Base-by-base conservation (phyloP, 2,329 filamentous ascomycete species). In the Byssochlamys sp. region DNA sequence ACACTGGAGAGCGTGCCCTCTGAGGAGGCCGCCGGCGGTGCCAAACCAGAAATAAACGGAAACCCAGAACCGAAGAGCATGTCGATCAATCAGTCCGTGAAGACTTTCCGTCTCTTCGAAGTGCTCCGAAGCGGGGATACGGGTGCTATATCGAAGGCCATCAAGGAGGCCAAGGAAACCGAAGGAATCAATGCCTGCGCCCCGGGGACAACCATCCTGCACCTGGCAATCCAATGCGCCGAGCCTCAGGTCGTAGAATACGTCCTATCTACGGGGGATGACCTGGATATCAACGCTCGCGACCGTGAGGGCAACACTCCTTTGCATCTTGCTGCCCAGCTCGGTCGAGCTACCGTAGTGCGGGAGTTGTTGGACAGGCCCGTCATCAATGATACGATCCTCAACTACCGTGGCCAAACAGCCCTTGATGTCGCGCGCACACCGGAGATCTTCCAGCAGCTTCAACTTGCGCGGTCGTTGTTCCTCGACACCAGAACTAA, bases 301-400 rank as follows among this genome's bases (percentile, higher is more conserved):
- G 94, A 99, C 74, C 88, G 88, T 64, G 92, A 97, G 66, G 94
- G 94, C 60, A 99, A 97, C 71, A 96, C 91, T 0, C 87, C 94
- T 25, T 81, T 99, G 55, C 92, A 97, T 71, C 75, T 97, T 39
- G 94, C 94, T 7, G 88, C 92, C 29, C 80, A 83, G 57, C 86
- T 97, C 55, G 92, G 92, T 11, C 84, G 94, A 51, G 83, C 84
- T 0, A 83, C 87, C 2, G 82, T 96, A 6, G 91, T 99, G 57
- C 87, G 87, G 61, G 81, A 96, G 59, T 79, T 99, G 55, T 80
- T 99, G 27, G 89, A 91, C 55, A 87, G 90, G 64, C 83, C 86
- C 51, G 85, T 82, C 52, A 89, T 97, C 75, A 96, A 96, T 68
- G 94, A 99, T 70, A 86, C 91, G 5, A 79, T 95, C 53, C 79